phyloP scores from a whole-genome alignment of 2,329 filamentous ascomycete genomes.

The Fusarium poae region DNA sequence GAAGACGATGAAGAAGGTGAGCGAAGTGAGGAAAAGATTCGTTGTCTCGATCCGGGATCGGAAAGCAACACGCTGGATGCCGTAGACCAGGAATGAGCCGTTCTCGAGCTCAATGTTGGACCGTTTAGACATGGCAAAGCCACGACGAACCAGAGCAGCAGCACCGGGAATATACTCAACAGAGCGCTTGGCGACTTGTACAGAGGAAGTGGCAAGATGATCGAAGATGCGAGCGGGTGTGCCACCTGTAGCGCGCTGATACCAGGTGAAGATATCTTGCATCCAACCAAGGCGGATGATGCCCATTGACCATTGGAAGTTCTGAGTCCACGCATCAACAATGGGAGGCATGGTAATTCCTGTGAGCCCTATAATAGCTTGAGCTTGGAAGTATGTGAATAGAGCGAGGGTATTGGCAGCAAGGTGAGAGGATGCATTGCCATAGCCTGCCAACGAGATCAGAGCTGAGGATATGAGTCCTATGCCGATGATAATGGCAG shows the following conservation, averaged over 20 bases:
- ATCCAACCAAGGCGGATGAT: conserved; percentile 88
- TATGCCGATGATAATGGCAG: conserved; percentile 87
- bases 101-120: conserved; percentile 66
- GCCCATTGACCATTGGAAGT: conserved; percentile 98
- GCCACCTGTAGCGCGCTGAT: conserved; percentile 92
- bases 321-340: conserved; percentile 92
- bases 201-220: conserved; percentile 78
- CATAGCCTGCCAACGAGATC: conserved; percentile 89
- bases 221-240: conserved; percentile 83
- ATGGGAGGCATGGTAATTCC: conserved; percentile 86
- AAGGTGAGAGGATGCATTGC: conserved; percentile 93
- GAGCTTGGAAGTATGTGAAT: conserved; percentile 92
- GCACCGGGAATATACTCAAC: conserved; percentile 57
- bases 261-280: conserved; percentile 92
- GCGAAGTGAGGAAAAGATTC: conserved; percentile 92
- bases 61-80: conserved; percentile 93
- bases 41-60: conserved; percentile 85
- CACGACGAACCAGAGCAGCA: conserved; percentile 64
- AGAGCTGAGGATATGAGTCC: conserved; percentile 87
- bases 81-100: conserved; percentile 75
- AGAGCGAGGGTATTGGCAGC: conserved; percentile 92
- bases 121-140: conserved; percentile 66
- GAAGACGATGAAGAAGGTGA: conserved; percentile 89
- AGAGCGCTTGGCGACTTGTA: conserved; percentile 79
- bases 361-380: conserved; percentile 90